Conservation (phyloP, 371 early-diverging fungal species). For the Mortierella sp. region DNA sequence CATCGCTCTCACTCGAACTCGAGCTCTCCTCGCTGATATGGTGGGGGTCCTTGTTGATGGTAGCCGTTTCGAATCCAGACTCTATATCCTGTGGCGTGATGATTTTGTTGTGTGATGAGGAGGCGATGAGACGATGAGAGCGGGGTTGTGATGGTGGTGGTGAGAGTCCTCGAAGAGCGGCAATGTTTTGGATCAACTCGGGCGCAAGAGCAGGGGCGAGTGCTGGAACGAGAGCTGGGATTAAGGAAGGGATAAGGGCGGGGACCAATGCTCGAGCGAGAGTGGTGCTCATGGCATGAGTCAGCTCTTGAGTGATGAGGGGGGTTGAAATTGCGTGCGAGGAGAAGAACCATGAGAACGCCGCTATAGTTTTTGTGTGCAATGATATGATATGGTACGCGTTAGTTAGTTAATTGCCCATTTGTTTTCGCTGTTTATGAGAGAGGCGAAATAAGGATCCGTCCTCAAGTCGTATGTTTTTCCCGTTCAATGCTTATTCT, state of each 20-base stretch:
- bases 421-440: neutral
- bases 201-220: neutral
- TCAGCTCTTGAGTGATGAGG: neutral
- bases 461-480: too few relatives aligned
- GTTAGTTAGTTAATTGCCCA: neutral
- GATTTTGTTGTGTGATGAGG: neutral
- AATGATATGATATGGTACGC: neutral
- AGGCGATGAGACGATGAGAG: neutral
- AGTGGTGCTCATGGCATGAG: neutral
- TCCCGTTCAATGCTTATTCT: too few relatives aligned
- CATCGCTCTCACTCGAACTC: neutral
- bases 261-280: neutral
- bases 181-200: neutral
- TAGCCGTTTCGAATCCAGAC: neutral
- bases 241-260: neutral
- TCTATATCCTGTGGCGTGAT: neutral
- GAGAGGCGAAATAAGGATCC: too few relatives aligned
- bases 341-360: neutral
- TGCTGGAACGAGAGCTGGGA: neutral
- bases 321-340: too few relatives aligned
- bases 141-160: too few relatives aligned
- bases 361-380: neutral
- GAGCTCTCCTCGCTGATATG: neutral
- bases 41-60: neutral
- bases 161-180: neutral